Conservation (phyloP, 2,329 filamentous ascomycete genomes). For the Colletotrichum shisoi region DNA sequence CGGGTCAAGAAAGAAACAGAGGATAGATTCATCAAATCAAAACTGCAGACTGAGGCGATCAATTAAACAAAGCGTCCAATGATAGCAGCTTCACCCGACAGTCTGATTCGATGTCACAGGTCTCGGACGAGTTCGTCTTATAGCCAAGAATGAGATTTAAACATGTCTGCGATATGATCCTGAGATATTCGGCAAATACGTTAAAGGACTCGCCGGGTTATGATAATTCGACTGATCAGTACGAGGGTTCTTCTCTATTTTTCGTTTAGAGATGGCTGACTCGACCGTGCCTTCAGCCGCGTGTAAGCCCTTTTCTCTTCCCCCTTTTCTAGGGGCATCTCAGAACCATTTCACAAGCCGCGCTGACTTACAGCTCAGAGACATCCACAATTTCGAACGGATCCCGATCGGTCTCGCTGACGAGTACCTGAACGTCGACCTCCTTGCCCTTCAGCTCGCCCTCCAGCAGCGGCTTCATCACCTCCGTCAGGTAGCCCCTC, state of each 20-base stretch:
- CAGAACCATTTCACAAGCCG: not conserved
- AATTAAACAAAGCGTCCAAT: not conserved
- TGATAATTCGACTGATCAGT: not conserved
- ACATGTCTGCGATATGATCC: not conserved
- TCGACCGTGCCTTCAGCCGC: not conserved
- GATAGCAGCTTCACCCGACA: not conserved
- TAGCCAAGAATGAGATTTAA: not conserved
- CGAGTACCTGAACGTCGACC: conserved; percentile 67
- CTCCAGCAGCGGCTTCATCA: conserved; percentile 72
- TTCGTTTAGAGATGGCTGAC: not conserved
- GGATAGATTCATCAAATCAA: not conserved
- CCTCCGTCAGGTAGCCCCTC: conserved; percentile 77
- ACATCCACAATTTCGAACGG: conserved; percentile 80
- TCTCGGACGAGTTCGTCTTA: not conserved
- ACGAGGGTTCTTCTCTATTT: too few species aligned
- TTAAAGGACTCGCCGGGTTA: not conserved
- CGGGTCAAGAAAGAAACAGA: not conserved
- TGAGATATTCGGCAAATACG: not conserved
- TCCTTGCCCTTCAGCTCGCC: conserved; percentile 62
- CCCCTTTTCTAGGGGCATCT: not conserved
- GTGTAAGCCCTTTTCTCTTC: not conserved
- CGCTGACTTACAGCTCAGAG: conserved; percentile 45
- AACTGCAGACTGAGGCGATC: not conserved
- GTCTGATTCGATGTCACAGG: not conserved
- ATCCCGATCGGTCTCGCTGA: conserved; percentile 84